Percentiles rank a stretch among this genome's conserved stretches.
These are phyloP conservation scores for Acacia melanoxylon DNA, from an alignment of 306 rosid genomes.

Conservation along the genomic window DNA sequence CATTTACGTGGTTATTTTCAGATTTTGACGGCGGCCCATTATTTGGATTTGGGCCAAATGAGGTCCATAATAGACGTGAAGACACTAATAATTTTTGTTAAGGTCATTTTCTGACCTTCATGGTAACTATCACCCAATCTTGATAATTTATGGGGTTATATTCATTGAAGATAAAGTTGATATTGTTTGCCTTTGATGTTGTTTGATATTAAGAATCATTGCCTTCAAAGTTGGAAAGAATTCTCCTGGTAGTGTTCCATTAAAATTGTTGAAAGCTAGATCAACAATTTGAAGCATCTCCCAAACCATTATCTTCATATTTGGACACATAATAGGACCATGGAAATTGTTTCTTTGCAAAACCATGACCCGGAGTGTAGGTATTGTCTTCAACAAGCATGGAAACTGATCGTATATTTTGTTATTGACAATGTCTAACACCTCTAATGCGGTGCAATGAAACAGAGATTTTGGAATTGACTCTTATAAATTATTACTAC, in stretches of 20 bases:
- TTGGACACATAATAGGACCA: background rate
- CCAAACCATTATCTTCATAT: background rate
- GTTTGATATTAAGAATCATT: background rate
- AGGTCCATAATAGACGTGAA: slow-evolving; percentile 32
- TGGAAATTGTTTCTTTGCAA: background rate
- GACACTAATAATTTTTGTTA: slow-evolving; percentile 21
- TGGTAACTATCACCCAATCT: background rate
- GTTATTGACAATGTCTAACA: slow-evolving; percentile 42
- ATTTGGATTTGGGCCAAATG: too few relatives aligned
- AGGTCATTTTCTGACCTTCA: background rate
- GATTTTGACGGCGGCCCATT: too few relatives aligned
- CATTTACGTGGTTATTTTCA: too few relatives aligned
- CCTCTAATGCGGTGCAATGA: slow-evolving; percentile 1
- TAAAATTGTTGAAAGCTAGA: background rate
- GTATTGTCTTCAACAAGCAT: background rate
- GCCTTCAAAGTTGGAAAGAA: background rate
- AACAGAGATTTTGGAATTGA: background rate
- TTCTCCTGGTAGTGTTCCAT: background rate
- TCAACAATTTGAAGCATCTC: background rate
- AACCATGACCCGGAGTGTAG: background rate
- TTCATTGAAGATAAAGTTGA: too few relatives aligned
- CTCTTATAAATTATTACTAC: slow-evolving; percentile 34
- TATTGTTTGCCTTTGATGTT: background rate
- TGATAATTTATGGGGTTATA: too few relatives aligned
- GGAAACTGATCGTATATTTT: slow-evolving; percentile 27